Percentiles rank a stretch among this genome's conserved stretches.
Conservation (phyloP, 148 eudicot genomes). For the Rhododendron griersonianum region DNA sequence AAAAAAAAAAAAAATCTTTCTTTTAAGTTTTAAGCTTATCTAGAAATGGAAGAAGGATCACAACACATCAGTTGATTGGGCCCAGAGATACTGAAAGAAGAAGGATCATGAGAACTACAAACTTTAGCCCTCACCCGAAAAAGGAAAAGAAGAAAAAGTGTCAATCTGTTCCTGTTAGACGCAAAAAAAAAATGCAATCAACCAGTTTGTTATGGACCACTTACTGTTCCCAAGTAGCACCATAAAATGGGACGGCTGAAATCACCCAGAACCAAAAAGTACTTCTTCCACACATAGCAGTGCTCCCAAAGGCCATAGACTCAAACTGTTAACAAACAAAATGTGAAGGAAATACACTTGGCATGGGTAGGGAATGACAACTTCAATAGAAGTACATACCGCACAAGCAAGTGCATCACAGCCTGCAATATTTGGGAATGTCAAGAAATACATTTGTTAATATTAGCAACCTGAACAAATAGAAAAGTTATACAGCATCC, state of each 20-base stretch:
- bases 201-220: slow-evolving; percentile 25
- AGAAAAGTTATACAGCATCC: background rate
- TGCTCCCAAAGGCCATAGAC: slow-evolving; percentile 91
- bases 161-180: background rate
- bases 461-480: background rate
- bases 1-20: background rate
- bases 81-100: background rate
- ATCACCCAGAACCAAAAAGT: slow-evolving; percentile 94
- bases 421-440: slow-evolving; percentile 45
- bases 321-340: slow-evolving; percentile 50
- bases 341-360: slow-evolving; percentile 7
- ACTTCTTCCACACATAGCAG: slow-evolving; percentile 80
- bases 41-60: background rate
- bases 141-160: background rate
- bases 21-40: background rate
- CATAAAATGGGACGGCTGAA: slow-evolving; percentile 83
- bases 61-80: background rate
- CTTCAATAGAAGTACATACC: slow-evolving; percentile 39
- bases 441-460: background rate
- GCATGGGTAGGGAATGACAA: background rate
- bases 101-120: background rate
- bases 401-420: slow-evolving; percentile 95
- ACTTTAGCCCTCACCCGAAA: background rate
- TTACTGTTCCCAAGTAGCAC: slow-evolving; percentile 96
- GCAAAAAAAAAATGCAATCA: background rate